These are phyloP conservation scores for Penicillium taxi DNA, from an alignment of 495 filamentous ascomycete genomes.

Conservation along the genomic window DNA sequence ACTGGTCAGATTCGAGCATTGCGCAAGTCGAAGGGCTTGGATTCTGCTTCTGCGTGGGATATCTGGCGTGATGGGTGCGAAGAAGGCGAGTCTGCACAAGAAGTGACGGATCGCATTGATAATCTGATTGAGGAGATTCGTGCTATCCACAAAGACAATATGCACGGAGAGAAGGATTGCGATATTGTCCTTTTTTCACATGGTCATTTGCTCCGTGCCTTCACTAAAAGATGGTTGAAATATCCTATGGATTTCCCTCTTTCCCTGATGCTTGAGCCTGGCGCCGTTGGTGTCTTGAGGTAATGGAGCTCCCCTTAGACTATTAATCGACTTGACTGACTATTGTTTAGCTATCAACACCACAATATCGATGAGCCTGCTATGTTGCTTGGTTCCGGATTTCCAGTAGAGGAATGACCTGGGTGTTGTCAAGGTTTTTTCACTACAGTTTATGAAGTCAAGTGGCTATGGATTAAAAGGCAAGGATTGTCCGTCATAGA, in stretches of 20 bases:
- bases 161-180: constrained; percentile 39
- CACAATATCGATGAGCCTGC: constrained; percentile 31
- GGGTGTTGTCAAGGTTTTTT: too few species aligned
- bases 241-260: constrained; percentile 57
- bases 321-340: too few species aligned
- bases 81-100: constrained; percentile 44
- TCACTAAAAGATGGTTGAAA: constrained; percentile 68
- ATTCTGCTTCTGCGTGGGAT: constrained; percentile 53
- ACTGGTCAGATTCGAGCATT: constrained; percentile 53
- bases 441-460: too few species aligned
- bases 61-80: constrained; percentile 81
- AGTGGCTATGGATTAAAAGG: too few species aligned
- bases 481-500: too few species aligned
- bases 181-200: constrained; percentile 63
- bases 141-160: constrained; percentile 37
- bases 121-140: constrained; percentile 59
- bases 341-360: constrained; percentile 23
- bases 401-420: constrained; percentile 20
- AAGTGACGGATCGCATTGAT: constrained; percentile 60
- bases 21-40: constrained; percentile 52
- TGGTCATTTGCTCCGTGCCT: constrained; percentile 70
- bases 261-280: constrained; percentile 64
- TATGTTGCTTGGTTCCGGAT: constrained; percentile 28
- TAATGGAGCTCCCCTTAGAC: too few species aligned
- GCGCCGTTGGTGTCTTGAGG: constrained; percentile 66